Percentiles rank a stretch among this genome's conserved stretches.
Evolutionary conservation across 2,329 filamentous ascomycete genomes (phyloP).

Genomic region (Orbilia blumenaviensis): DNA sequence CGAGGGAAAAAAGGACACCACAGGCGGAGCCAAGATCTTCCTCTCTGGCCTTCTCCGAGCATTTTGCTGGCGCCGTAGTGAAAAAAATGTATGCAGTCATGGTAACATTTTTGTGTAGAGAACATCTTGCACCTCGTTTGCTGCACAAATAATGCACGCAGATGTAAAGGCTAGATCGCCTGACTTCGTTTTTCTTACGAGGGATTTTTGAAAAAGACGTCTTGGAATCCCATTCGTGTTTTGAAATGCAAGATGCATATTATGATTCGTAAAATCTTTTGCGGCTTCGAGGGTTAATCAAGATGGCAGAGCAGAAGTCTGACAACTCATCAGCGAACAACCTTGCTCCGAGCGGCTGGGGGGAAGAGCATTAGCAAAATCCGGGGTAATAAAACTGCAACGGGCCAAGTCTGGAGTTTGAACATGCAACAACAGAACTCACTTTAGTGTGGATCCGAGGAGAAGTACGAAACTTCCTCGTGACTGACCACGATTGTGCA

Average conservation of each 20-base stretch:
- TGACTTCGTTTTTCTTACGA: constrained; percentile 53
- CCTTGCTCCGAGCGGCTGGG: constrained; percentile 43
- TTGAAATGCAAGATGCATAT: constrained; percentile 52
- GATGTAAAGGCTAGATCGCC: constrained; percentile 52
- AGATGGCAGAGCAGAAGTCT: constrained; percentile 36
- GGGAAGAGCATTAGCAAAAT: constrained; percentile 52
- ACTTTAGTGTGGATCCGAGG: constrained; percentile 45
- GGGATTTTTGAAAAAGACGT: constrained; percentile 42
- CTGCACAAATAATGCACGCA: constrained; percentile 54
- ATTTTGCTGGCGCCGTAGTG: neutral
- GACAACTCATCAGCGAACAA: constrained; percentile 54
- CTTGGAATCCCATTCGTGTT: constrained; percentile 53
- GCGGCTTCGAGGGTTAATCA: constrained; percentile 42
- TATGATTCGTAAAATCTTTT: constrained; percentile 53
- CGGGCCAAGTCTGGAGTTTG: constrained; percentile 49
- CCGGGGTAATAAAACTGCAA: constrained; percentile 54
- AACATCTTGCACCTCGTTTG: constrained; percentile 47
- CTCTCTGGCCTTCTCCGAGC: constrained; percentile 51
- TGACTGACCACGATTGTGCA: constrained; percentile 54
- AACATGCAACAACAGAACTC: constrained; percentile 42
- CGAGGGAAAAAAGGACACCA: constrained; percentile 36
- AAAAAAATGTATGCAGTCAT: constrained; percentile 50
- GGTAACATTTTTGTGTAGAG: constrained; percentile 50
- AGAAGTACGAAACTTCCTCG: constrained; percentile 47
- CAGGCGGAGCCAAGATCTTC: constrained; percentile 34